Evolutionary conservation across 176 grass and related monocot species (phyloP).

Genomic region (Phyllostachys edulis): DNA sequence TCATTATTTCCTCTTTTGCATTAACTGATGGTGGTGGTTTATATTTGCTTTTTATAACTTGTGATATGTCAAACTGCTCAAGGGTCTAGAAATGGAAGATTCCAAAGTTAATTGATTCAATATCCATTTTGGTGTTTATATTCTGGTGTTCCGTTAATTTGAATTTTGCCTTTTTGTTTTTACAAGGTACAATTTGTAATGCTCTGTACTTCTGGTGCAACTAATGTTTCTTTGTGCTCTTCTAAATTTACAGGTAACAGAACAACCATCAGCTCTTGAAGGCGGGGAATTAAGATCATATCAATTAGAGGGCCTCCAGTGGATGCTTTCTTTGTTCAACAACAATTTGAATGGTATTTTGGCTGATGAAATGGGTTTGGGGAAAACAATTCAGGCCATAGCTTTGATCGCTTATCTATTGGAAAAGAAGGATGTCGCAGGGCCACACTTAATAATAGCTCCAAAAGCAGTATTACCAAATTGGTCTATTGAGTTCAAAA

Average conservation of each 20-base stretch:
- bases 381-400: conserved; percentile 99
- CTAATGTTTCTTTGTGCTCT: conserved; percentile 36
- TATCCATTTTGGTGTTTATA: not conserved
- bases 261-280: conserved; percentile 85
- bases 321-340: conserved; percentile 99
- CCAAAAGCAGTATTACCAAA: conserved; percentile 98
- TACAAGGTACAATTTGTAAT: conserved; percentile 1
- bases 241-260: conserved; percentile 70
- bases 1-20: not conserved
- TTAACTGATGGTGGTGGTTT: conserved; percentile 20
- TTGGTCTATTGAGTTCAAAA: conserved; percentile 93
- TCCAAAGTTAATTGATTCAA: not conserved
- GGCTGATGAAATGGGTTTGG: conserved; percentile 99
- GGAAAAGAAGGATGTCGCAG: conserved; percentile 90
- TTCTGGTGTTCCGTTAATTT: conserved; percentile 16
- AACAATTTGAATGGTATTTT: conserved; percentile 99
- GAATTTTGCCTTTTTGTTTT: not conserved
- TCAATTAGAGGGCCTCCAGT: conserved; percentile 97
- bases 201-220: not conserved
- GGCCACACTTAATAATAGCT: conserved; percentile 94
- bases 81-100: conserved; percentile 5
- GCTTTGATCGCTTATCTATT: conserved; percentile 84
- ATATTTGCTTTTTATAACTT: conserved; percentile 7
- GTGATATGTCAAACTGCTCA: not conserved
- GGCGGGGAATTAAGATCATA: conserved; percentile 85